Evolutionary conservation across 192 early-diverging fungal genomes (phyloP), one percentile per base, ranked within the genome.

Genomic region (Entophlyctis luteolus): DNA sequence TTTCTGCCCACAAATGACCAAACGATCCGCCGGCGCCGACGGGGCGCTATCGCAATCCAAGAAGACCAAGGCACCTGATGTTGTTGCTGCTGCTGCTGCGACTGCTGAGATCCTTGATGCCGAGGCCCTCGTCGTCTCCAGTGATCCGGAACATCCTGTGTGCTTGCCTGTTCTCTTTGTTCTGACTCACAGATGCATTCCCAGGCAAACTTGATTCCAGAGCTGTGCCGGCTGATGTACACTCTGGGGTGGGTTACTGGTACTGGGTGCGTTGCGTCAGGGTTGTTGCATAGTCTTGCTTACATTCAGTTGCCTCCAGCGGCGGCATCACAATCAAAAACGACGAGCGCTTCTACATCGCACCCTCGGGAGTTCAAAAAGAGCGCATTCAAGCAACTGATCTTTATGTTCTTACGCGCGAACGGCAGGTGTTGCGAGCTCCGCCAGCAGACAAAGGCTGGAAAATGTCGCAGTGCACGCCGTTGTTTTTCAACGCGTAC

Each of bases 341-440:
- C 62, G 85, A 85, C 68, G 81, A 90, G 29, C 52, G 81, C 50
- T 87, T 92, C 18, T 96, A 90, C 66, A 86, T 98, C 37, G 93
- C 95, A n/a, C 94, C 95, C 3, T 81, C 81, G 56, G 93, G 95
- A 35, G 93, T 98, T 2, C 94, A 96, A 78, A 98, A 98, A 78
- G 94, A 98, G 72, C 82, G 94, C 55, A 94, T 98, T 63, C 59
- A 80, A 32, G 83, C 96, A 1, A 49, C 78, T 4, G 90, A 98
- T 65, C 80, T 98, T 1, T 98, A 93, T 65, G 89, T 98, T 14
- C 76, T 98, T 22, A 72, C 80, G 10, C 80, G 88, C 2, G 79
- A 84, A 4, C 80, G 81, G 4, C 22, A 76, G 3, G 62, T 90
- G 1, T 55, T 98, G 37, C 85, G 90, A 14, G 73, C 89, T 22